These are phyloP conservation scores for sorghum (Sorghum bicolor) DNA, from an alignment of 176 grass and related monocot genomes.

Conservation along the genomic window DNA sequence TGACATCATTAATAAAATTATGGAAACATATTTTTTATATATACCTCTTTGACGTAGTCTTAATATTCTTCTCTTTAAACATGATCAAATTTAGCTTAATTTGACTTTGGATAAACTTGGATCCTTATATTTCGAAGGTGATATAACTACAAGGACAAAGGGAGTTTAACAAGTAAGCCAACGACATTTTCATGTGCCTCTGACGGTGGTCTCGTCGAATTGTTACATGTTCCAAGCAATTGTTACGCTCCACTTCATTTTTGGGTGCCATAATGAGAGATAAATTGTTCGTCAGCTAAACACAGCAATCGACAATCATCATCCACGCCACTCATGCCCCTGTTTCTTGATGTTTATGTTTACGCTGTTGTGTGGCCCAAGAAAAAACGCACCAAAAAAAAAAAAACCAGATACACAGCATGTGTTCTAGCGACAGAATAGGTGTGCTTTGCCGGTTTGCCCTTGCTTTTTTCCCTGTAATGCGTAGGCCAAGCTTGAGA, in stretches of 20 bases:
- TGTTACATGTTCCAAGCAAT: too few relatives aligned
- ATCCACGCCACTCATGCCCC: neutral
- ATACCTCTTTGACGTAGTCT: too few relatives aligned
- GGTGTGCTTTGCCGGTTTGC: slow-evolving; percentile 34
- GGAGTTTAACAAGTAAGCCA: too few relatives aligned
- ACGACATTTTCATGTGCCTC: neutral
- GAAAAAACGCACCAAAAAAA: neutral
- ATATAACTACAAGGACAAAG: too few relatives aligned
- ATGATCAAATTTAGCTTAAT: too few relatives aligned
- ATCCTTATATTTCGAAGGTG: too few relatives aligned
- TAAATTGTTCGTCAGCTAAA: neutral
- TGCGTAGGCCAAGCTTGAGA: slow-evolving; percentile 33
- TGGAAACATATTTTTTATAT: too few relatives aligned
- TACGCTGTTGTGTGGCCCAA: neutral
- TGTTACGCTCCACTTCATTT: neutral
- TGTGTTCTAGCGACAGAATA: neutral
- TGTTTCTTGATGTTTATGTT: neutral
- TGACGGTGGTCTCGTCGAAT: neutral
- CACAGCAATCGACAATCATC: neutral
- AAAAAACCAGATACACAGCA: neutral
- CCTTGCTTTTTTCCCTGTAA: slow-evolving; percentile 24
- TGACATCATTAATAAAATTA: too few relatives aligned
- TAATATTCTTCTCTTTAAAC: too few relatives aligned
- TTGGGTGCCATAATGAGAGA: neutral
- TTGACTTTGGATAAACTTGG: too few relatives aligned